Percentiles rank a stretch among this genome's conserved stretches.
Evolutionary conservation across 1,139 yeast species (phyloP).

Genomic region (Taphrina communis): DNA sequence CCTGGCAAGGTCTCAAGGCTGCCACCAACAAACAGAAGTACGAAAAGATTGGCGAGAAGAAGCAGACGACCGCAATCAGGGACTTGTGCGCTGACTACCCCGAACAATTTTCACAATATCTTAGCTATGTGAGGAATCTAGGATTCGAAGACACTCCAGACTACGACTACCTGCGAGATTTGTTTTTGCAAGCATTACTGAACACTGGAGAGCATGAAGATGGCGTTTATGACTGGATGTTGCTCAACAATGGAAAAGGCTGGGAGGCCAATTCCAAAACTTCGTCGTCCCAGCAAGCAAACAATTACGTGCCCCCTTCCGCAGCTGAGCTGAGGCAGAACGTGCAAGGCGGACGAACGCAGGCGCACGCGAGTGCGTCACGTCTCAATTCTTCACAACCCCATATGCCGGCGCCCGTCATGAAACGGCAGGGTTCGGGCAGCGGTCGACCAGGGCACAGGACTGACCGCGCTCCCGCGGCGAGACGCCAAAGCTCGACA

Average conservation of each 20-base stretch:
- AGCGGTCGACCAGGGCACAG: slow-evolving; percentile 20
- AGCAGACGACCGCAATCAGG: slow-evolving; percentile 79
- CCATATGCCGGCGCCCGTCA: slow-evolving; percentile 24
- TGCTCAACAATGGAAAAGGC: slow-evolving; percentile 86
- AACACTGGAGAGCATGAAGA: slow-evolving; percentile 77
- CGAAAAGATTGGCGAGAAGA: slow-evolving; percentile 94
- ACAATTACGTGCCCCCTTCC: slow-evolving; percentile 35
- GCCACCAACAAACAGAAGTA: slow-evolving; percentile 96
- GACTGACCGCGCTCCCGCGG: slow-evolving; percentile 10
- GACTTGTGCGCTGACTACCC: slow-evolving; percentile 86
- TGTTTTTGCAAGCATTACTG: slow-evolving; percentile 74
- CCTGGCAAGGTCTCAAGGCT: slow-evolving; percentile 99
- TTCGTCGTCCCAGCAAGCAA: slow-evolving; percentile 14
- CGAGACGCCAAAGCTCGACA: slow-evolving; percentile 8
- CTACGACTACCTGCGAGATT: slow-evolving; percentile 77
- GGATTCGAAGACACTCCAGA: slow-evolving; percentile 95
- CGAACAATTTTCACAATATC: slow-evolving; percentile 81
- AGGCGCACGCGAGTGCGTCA: slow-evolving; percentile 31
- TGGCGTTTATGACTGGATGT: slow-evolving; percentile 94
- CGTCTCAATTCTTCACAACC: slow-evolving; percentile 17
- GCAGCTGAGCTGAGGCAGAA: slow-evolving; percentile 40
- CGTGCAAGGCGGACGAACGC: slow-evolving; percentile 39
- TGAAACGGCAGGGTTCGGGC: slow-evolving; percentile 25
- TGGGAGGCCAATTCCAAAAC: slow-evolving; percentile 74
- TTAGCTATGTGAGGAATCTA: slow-evolving; percentile 79